phyloP scores from a whole-genome alignment of 768 basidiomycete species.

The Kwoniella mangroviensis region DNA sequence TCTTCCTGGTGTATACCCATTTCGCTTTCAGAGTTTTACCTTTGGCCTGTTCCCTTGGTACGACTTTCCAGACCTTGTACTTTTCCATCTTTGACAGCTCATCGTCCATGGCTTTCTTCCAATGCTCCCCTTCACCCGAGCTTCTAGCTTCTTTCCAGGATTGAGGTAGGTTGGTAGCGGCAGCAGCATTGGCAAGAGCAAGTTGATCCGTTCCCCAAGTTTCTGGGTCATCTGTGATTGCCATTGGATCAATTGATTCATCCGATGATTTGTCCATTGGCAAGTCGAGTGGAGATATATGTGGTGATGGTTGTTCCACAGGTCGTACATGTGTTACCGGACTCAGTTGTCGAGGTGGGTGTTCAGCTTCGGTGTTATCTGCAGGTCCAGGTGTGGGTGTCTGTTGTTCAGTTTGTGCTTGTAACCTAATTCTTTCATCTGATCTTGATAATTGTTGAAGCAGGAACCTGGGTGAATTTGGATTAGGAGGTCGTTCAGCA shows the following conservation, averaged over 20 bases:
- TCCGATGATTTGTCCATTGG: neutral
- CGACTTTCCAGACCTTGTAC: conserved; percentile 51
- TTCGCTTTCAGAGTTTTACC: conserved; percentile 47
- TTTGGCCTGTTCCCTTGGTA: neutral
- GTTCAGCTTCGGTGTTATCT: no score
- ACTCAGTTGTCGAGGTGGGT: no score
- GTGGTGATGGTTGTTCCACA: neutral
- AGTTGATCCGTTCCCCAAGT: conserved; percentile 2
- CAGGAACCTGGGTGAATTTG: neutral
- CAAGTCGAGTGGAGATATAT: neutral
- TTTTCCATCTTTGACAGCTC: conserved; percentile 42
- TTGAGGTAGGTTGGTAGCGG: neutral
- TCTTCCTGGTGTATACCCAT: conserved; percentile 58
- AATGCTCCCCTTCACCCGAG: conserved; percentile 25
- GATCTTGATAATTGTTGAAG: conserved; percentile 1
- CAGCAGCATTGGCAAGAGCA: neutral
- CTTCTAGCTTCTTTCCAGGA: conserved; percentile 13
- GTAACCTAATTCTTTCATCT: neutral
- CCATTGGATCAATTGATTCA: conserved; percentile 2
- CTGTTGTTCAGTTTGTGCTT: neutral
- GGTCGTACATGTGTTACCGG: neutral
- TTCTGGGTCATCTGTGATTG: conserved; percentile 7
- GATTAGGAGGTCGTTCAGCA: neutral
- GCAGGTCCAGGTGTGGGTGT: no score
- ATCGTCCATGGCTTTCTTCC: conserved; percentile 46